A percentile compares a stretch with the other conserved stretches of the same genome.
These are phyloP conservation scores for Aspergillus candidus DNA, from an alignment of 2,329 filamentous ascomycete genomes.

Conservation along the genomic window DNA sequence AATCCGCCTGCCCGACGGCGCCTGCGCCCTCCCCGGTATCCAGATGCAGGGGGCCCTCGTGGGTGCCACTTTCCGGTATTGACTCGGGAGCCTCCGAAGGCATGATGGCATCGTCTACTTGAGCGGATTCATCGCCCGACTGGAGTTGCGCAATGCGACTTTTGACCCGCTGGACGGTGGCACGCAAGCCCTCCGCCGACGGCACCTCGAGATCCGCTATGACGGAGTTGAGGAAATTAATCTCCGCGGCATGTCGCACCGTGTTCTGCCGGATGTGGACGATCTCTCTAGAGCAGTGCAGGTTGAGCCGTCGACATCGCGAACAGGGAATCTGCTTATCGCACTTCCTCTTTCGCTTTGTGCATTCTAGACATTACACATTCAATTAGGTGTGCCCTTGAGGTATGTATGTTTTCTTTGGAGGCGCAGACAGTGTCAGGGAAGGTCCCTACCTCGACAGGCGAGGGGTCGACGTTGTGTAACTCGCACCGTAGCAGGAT, in stretches of 20 bases:
- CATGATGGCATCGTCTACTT: conserved; percentile 1
- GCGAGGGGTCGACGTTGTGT: no score
- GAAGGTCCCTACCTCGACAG: no score
- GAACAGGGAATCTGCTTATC: conserved; percentile 21
- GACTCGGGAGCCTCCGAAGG: no score
- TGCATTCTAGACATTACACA: conserved; percentile 15
- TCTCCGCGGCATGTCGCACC: conserved; percentile 22
- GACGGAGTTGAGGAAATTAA: conserved; percentile 20
- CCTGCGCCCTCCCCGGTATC: no score
- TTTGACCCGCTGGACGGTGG: conserved; percentile 8
- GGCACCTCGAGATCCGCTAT: conserved; percentile 16
- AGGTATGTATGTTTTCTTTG: no score
- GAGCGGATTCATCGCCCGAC: conserved; percentile 10
- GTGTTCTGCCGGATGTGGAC: conserved; percentile 20
- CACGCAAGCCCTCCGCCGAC: neutral
- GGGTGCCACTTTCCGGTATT: no score
- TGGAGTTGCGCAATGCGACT: conserved; percentile 19
- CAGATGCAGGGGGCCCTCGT: no score
- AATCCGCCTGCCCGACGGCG: conserved; percentile 9
- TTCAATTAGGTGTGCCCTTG: no score
- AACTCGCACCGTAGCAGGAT: no score
- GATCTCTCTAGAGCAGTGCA: conserved; percentile 21
- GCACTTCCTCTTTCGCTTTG: conserved; percentile 22
- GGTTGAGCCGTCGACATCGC: conserved; percentile 18
- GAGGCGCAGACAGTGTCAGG: no score